Conservation (phyloP, 441 rosid species). For the Pelargonium myrrhifolium region DNA sequence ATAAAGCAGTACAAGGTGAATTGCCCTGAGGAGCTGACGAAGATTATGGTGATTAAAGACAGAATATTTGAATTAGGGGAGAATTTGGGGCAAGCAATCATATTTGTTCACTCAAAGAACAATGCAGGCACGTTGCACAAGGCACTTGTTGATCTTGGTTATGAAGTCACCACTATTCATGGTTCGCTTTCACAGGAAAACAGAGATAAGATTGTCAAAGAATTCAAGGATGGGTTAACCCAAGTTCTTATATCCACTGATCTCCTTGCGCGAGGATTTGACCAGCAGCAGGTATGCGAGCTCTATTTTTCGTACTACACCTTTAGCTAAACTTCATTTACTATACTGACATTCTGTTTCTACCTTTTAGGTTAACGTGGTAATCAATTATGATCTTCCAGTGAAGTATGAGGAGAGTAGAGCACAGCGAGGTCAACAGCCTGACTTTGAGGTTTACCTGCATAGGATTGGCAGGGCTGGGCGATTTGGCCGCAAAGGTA, state of each 20-base stretch:
- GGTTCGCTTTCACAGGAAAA: slow-evolving; percentile 58
- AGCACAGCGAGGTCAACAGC: slow-evolving; percentile 25
- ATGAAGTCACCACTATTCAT: slow-evolving; percentile 75
- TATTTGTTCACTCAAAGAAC: slow-evolving; percentile 57
- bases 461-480: slow-evolving; percentile 99
- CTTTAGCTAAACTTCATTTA: neutral
- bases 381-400: slow-evolving; percentile 76
- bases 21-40: slow-evolving; percentile 64
- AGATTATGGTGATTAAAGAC: slow-evolving; percentile 66
- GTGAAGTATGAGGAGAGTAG: slow-evolving; percentile 34
- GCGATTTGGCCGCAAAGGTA: slow-evolving; percentile 93
- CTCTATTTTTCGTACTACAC: neutral
- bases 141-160: slow-evolving; percentile 62
- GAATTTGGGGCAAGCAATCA: slow-evolving; percentile 76
- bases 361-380: slow-evolving; percentile 67
- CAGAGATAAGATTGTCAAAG: slow-evolving; percentile 76
- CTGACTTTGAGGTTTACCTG: slow-evolving; percentile 83
- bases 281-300: slow-evolving; percentile 67
- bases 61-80: slow-evolving; percentile 82
- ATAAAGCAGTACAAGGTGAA: slow-evolving; percentile 87
- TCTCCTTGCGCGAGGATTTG: slow-evolving; percentile 88
- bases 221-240: slow-evolving; percentile 85
- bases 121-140: slow-evolving; percentile 56
- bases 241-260: slow-evolving; percentile 89
- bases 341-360: slow-evolving; percentile 6